Base-by-base conservation (phyloP, 176 grass and related monocot species). In the Musa beccarii region DNA sequence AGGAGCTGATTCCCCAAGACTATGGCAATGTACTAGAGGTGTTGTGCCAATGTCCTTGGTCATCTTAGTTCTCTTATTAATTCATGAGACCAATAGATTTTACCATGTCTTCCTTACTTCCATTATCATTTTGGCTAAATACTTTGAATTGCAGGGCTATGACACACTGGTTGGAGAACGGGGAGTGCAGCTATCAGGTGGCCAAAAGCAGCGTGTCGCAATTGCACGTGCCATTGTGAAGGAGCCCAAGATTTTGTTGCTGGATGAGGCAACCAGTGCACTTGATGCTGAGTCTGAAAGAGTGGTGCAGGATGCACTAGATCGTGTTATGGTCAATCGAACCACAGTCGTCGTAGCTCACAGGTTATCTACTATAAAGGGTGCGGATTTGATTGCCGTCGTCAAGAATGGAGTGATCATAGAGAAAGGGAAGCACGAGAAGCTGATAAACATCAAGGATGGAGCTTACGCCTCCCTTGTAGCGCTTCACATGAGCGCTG, bases 181-280 rank as follows among this genome's bases (percentile, higher is more conserved):
- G 13, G 96, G 96, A 68, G 78, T 82, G 13, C 95, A 99, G 56
- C 26, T 99, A 69, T 99, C 91, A 14, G 95, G 95, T 20, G 91
- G 96, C 17, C 96, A 99, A 68, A 99, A 99, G 63, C 96, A 99
- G 52, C 96, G 91, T 5, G 86, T 99, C 14, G 91, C 96, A 0
- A 95, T 99, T 19, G 96, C 88, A 1, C 86, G 96, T 0, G 96
- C 96, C 16, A 94, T 99, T 17, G 81, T 94, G 53, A 95, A 99
- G 64, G 81, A 95, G 63, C 96, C 96, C 22, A 89, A 66, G 59
- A 95, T 99, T 51, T 75, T 99, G 63, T 74, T 95, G 52, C 81
- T 99, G 17, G 96, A 99, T 55, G 96, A 99, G 80, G 96, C 96
- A 54, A 99, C 96, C 21, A 99, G 96, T 78, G 96, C 96, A n/a